Percentiles rank a stretch among this genome's conserved stretches.
phyloP scores from a whole-genome alignment of 1,284 basidiomycete species.

The Apiotrichum siamense region DNA sequence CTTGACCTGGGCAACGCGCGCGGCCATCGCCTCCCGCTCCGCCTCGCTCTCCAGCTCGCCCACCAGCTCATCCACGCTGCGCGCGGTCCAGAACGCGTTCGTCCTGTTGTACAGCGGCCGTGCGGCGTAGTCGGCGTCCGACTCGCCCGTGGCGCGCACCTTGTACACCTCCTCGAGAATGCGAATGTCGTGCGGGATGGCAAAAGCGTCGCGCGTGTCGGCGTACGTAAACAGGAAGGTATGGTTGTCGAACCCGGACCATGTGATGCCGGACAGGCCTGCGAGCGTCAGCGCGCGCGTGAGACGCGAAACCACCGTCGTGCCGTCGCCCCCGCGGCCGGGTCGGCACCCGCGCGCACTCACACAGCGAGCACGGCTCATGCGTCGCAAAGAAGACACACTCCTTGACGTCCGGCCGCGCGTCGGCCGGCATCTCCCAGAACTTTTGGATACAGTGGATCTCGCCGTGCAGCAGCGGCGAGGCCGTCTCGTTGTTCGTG shows the following conservation, averaged over 20 bases:
- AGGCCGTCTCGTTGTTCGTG: conserved; percentile 25
- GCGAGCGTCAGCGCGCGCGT: no score
- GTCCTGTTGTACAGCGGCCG: conserved; percentile 26
- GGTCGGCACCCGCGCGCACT: no score
- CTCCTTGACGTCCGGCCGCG: conserved; percentile 20
- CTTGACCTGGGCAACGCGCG: conserved; percentile 15
- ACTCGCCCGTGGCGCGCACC: conserved; percentile 17
- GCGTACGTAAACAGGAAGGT: conserved; percentile 30
- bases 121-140: conserved; percentile 3
- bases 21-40: conserved; percentile 5
- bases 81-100: conserved; percentile 26
- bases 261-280: conserved; percentile 33
- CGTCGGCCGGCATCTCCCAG: conserved; percentile 16
- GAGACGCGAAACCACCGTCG: no score
- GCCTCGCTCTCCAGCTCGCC: conserved; percentile 7
- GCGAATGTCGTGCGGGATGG: conserved; percentile 30
- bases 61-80: conserved; percentile 20
- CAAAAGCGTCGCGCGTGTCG: conserved; percentile 26
- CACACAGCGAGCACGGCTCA: conserved; percentile 33
- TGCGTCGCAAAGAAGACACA: conserved; percentile 34
- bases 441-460: conserved; percentile 30
- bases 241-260: conserved; percentile 31
- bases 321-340: no score
- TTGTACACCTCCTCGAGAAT: conserved; percentile 31
- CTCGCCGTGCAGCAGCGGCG: conserved; percentile 31